A percentile compares a stretch with the other conserved stretches of the same genome.
Evolutionary conservation across 2,329 filamentous ascomycete genomes (phyloP).

Genomic region (Epichloe coenophiala): DNA sequence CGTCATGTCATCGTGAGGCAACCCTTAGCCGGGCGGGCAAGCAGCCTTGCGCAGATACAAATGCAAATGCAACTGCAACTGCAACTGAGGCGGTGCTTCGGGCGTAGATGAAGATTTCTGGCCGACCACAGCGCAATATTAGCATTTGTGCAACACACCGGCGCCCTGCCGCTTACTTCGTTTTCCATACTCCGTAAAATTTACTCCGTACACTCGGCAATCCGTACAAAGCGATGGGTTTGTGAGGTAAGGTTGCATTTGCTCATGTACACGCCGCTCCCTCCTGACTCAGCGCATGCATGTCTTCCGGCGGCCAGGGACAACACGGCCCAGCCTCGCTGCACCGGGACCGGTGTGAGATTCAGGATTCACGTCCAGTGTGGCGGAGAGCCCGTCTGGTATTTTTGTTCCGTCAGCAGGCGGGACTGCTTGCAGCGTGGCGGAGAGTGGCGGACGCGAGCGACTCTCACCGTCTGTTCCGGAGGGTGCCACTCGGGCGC

Average conservation of each 20-base stretch:
- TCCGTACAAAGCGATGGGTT: not conserved
- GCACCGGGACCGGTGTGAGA: not conserved
- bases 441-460: slow-evolving; percentile 2
- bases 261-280: not conserved
- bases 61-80: too few species aligned
- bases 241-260: not conserved
- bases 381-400: not conserved
- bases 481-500: slow-evolving; percentile 1
- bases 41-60: not conserved
- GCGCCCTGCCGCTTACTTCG: not conserved
- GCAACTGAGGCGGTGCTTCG: not conserved
- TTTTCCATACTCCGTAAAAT: too few species aligned
- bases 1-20: not conserved
- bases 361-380: not conserved
- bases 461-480: not conserved
- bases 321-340: slow-evolving; percentile 2
- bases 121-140: not conserved
- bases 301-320: slow-evolving; percentile 10
- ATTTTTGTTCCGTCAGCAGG: slow-evolving; percentile 5
- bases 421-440: slow-evolving; percentile 1
- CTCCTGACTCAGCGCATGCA: slow-evolving; percentile 4
- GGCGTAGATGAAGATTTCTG: not conserved
- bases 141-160: not conserved
- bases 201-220: too few species aligned
- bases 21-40: not conserved